Evolutionary conservation across 257 asterid genomes (phyloP).

Genomic region (Thymus quinquecostatus): DNA sequence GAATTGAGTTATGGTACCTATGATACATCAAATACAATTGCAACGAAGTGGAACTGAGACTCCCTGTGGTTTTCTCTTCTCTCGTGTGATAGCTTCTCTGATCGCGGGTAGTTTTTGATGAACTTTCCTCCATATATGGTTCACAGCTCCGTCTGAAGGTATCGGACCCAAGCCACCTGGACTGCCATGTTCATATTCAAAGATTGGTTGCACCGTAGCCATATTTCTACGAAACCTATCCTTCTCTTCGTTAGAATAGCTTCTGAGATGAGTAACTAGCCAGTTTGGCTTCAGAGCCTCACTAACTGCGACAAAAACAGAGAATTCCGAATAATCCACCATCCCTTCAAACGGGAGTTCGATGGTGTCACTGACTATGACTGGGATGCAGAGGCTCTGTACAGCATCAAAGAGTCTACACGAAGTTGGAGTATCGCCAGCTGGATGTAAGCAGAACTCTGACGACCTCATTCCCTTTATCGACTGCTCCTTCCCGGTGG

Average conservation of each 20-base stretch:
- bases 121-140: slow-evolving; percentile 85
- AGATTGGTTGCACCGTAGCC: slow-evolving; percentile 64
- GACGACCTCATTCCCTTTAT: slow-evolving; percentile 91
- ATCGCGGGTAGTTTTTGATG: slow-evolving; percentile 71
- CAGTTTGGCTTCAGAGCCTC: slow-evolving; percentile 81
- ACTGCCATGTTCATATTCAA: slow-evolving; percentile 65
- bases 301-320: slow-evolving; percentile 71
- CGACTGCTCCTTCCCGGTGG: slow-evolving; percentile 88
- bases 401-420: slow-evolving; percentile 91
- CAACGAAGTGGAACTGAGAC: slow-evolving; percentile 78
- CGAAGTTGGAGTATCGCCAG: slow-evolving; percentile 96
- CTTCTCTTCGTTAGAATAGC: slow-evolving; percentile 64
- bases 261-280: slow-evolving; percentile 70
- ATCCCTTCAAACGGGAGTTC: slow-evolving; percentile 97
- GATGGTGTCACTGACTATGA: slow-evolving; percentile 79
- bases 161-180: slow-evolving; percentile 77
- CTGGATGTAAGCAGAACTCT: slow-evolving; percentile 94
- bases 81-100: slow-evolving; percentile 75
- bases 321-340: slow-evolving; percentile 75
- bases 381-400: slow-evolving; percentile 93
- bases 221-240: slow-evolving; percentile 54
- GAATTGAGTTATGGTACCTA: slow-evolving; percentile 9
- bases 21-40: slow-evolving; percentile 63
- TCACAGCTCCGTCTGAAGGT: slow-evolving; percentile 70
- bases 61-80: slow-evolving; percentile 83